Evolutionary conservation across 208 protist genomes (phyloP).

Genomic region (Kentomonas sorsogonicus): DNA sequence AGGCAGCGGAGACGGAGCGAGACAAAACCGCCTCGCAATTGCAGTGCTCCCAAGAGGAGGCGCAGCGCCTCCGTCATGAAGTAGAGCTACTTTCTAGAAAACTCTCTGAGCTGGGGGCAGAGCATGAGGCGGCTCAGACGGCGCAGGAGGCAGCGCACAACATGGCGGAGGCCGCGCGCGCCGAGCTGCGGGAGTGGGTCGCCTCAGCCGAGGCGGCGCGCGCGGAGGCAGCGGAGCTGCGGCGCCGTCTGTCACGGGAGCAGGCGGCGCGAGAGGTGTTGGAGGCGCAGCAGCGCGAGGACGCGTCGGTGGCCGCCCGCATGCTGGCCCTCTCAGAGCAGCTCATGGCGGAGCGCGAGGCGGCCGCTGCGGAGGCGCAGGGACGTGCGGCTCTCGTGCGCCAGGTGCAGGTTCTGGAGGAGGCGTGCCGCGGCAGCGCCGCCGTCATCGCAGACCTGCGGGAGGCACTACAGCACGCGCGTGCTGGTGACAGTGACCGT

Average conservation of each 20-base stretch:
- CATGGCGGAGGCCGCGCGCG: background rate
- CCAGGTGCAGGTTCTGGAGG: constrained; percentile 42
- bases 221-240: background rate
- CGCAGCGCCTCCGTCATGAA: too few species aligned
- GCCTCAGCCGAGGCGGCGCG: background rate
- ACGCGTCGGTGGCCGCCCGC: background rate
- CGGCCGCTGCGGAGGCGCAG: too few species aligned
- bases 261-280: background rate
- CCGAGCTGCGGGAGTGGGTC: background rate
- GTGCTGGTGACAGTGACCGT: too few species aligned
- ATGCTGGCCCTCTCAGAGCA: too few species aligned
- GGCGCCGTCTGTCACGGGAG: background rate
- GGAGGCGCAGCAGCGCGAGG: constrained; percentile 1
- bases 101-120: background rate
- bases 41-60: too few species aligned
- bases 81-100: too few species aligned
- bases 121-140: background rate
- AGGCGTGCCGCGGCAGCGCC: constrained; percentile 41
- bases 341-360: too few species aligned
- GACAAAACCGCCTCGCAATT: too few species aligned
- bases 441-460: constrained; percentile 58
- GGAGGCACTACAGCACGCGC: constrained; percentile 39
- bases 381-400: too few species aligned
- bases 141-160: background rate
- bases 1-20: too few species aligned